These are phyloP conservation scores for Candida stauntonica DNA, from an alignment of 805 yeast genomes.

Conservation along the genomic window DNA sequence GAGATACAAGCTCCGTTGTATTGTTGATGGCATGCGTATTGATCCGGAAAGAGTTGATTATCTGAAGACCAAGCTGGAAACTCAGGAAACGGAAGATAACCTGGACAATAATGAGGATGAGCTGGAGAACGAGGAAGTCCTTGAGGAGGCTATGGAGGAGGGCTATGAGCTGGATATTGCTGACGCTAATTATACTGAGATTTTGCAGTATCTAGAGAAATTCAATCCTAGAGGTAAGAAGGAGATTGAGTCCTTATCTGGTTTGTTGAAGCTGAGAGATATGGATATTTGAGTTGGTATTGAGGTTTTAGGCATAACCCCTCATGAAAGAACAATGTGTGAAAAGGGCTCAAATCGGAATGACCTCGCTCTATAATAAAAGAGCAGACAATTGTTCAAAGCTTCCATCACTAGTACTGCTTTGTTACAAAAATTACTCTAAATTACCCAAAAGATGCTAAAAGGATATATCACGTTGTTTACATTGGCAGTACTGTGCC, in stretches of 20 bases:
- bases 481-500: too few species aligned
- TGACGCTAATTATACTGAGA: conserved; percentile 24
- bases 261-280: conserved; percentile 18
- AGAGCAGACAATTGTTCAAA: too few species aligned
- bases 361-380: too few species aligned
- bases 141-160: conserved; percentile 31
- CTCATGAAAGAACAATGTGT: too few species aligned
- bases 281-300: conserved; percentile 4
- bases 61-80: conserved; percentile 30
- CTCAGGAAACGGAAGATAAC: conserved; percentile 21
- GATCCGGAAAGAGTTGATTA: conserved; percentile 39
- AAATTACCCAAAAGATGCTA: too few species aligned
- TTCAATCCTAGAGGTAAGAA: conserved; percentile 24
- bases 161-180: conserved; percentile 27
- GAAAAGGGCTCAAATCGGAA: too few species aligned
- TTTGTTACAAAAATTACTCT: too few species aligned
- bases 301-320: too few species aligned
- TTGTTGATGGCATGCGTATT: conserved; percentile 42
- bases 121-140: conserved; percentile 33
- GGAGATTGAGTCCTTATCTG: conserved; percentile 16
- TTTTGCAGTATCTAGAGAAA: conserved; percentile 18
- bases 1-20: conserved; percentile 63
- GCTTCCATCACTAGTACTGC: too few species aligned
- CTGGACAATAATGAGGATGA: conserved; percentile 23
- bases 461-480: too few species aligned